Evolutionary conservation across 1,284 basidiomycete genomes (phyloP).

Genomic region (Amylostereum chailletii): DNA sequence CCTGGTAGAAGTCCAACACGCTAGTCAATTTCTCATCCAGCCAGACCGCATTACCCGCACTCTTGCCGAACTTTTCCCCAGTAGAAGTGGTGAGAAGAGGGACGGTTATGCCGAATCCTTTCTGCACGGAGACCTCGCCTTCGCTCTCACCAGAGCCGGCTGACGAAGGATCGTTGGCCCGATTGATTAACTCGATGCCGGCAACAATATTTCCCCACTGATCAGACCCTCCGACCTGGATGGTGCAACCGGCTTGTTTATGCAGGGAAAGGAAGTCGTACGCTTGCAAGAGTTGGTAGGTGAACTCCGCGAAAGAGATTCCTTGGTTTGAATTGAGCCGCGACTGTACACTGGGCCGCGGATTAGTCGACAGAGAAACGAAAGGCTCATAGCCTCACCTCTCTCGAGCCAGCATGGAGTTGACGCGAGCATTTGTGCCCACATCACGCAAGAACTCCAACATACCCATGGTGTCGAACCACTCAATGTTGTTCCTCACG

Average conservation of each 20-base stretch:
- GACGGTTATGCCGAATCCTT: slow-evolving; percentile 84
- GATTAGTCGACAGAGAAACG: no score
- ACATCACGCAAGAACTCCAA: slow-evolving; percentile 82
- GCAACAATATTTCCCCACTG: slow-evolving; percentile 99
- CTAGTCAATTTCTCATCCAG: slow-evolving; percentile 70
- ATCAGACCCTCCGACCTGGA: slow-evolving; percentile 95
- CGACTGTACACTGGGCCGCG: slow-evolving; percentile 62
- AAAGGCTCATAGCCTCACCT: slow-evolving; percentile 42
- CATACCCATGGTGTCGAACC: slow-evolving; percentile 69
- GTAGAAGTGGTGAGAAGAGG: slow-evolving; percentile 86
- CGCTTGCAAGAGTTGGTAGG: slow-evolving; percentile 95
- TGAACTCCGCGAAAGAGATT: slow-evolving; percentile 96
- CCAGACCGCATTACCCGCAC: slow-evolving; percentile 94
- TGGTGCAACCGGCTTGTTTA: slow-evolving; percentile 58
- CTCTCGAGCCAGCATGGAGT: slow-evolving; percentile 87
- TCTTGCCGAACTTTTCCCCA: slow-evolving; percentile 98
- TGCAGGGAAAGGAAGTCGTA: slow-evolving; percentile 89
- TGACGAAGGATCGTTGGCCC: slow-evolving; percentile 24
- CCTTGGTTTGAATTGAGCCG: slow-evolving; percentile 73
- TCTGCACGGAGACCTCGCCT: slow-evolving; percentile 7
- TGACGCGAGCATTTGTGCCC: slow-evolving; percentile 78
- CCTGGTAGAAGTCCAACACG: slow-evolving; percentile 90
- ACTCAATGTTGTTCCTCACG: slow-evolving; percentile 80
- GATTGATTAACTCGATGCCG: slow-evolving; percentile 82
- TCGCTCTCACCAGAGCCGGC: slow-evolving; percentile 21